phyloP scores from a whole-genome alignment of 2,329 filamentous ascomycete genomes.

The Aspergillus sp. region DNA sequence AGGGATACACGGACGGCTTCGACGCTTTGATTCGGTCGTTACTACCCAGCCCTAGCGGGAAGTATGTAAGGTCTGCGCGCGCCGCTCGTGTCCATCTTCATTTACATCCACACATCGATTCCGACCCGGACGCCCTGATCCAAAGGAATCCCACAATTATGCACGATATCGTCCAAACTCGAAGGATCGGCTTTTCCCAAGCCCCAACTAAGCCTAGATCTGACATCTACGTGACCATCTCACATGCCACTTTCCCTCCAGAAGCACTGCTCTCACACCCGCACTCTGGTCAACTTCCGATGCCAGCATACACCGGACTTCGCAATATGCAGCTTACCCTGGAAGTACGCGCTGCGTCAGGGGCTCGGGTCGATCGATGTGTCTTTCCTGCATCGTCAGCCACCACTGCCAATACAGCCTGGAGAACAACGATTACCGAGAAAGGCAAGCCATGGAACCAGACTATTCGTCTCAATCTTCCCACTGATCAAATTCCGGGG shows the following conservation, averaged over 20 bases:
- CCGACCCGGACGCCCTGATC: constrained; percentile 79
- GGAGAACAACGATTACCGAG: constrained; percentile 82
- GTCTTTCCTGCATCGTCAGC: constrained; percentile 82
- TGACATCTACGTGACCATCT: constrained; percentile 91
- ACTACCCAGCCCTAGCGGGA: constrained; percentile 72
- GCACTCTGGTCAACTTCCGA: constrained; percentile 78
- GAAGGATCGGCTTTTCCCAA: constrained; percentile 90
- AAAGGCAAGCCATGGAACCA: constrained; percentile 85
- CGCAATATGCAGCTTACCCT: constrained; percentile 84
- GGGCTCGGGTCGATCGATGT: constrained; percentile 83
- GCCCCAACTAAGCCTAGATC: constrained; percentile 86
- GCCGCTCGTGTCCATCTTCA: constrained; percentile 80
- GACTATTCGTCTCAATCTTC: constrained; percentile 79
- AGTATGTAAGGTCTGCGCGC: constrained; percentile 72
- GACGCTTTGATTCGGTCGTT: constrained; percentile 74
- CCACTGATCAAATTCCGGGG: constrained; percentile 76
- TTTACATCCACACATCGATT: constrained; percentile 75
- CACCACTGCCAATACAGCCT: constrained; percentile 75
- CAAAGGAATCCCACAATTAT: constrained; percentile 86
- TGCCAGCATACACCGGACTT: constrained; percentile 67
- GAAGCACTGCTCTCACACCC: constrained; percentile 67
- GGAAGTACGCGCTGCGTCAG: constrained; percentile 79
- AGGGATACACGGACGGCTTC: constrained; percentile 68
- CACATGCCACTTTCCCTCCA: constrained; percentile 75
- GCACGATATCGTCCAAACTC: constrained; percentile 78